Evolutionary conservation across 2,329 filamentous ascomycete species (phyloP), one percentile per base, ranked within the genome.

Genomic region (Ophiostoma pallidulum): DNA sequence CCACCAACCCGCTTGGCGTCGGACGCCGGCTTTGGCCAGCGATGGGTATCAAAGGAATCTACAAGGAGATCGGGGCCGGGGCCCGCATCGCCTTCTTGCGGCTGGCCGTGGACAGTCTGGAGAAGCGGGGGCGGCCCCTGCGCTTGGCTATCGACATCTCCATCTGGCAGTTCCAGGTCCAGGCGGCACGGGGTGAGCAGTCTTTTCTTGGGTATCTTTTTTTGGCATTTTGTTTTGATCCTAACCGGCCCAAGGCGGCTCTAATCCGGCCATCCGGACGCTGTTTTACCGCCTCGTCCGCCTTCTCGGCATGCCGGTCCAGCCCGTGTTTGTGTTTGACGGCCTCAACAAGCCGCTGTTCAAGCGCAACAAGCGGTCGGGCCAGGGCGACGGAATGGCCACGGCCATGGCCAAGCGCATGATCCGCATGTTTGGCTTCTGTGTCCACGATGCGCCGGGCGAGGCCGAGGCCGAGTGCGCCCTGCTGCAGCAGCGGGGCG

Each of bases 381-480:
- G 77, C 3, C 67, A 78, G 58, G 74, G 86, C 43, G 77, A 83
- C 59, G 73, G 77, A 47, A 70, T 88, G 50, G 74, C 86, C 53
- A 79, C 80, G 32, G 80, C 85, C 38, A 78, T 89, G 51, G 88
- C 87, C 1, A 96, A 95, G 65, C 80, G 84, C 41, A 67, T 97
- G 5, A 80, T 97, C 40, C 80, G 82, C 42, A 70, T 92, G 1
- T 96, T 97, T 63, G 89, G 85, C 1, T 94, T 94, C 59, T 77
- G 81, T 1, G 77, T 78, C 41, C 89, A 97, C 62, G 80, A 88
- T 58, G 92, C 92, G 6, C 92, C 91, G 0, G 92, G 92, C 9
- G 92, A 98, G 62, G 92, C 91, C 3, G 92, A 98, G 62, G 92
- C 92, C 1, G 92, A 98, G 66, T 98, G 92, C 56, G 92, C 92